These are phyloP conservation scores for Taphrina deformans DNA, from an alignment of 1,139 yeast species.

Conservation along the genomic window DNA sequence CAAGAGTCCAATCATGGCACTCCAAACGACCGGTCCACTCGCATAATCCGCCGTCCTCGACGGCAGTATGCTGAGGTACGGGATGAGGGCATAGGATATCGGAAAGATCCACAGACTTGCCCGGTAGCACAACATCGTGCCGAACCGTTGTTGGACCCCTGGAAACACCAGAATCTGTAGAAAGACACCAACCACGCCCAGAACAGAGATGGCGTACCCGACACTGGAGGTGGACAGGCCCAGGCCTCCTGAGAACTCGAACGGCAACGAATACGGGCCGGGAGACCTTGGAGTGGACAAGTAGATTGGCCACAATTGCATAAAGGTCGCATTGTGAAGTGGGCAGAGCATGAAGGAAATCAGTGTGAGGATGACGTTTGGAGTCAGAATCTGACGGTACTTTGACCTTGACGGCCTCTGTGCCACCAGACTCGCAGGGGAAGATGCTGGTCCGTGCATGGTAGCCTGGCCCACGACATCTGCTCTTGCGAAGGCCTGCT, in stretches of 20 bases:
- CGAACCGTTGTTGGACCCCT: neutral
- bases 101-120: conserved; percentile 15
- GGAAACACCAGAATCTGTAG: conserved; percentile 24
- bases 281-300: conserved; percentile 4
- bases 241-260: conserved; percentile 25
- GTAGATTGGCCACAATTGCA: conserved; percentile 15
- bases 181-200: conserved; percentile 11
- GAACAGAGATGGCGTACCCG: conserved; percentile 19
- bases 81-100: neutral
- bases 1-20: conserved; percentile 5
- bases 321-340: conserved; percentile 9
- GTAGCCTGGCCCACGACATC: neutral
- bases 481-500: neutral
- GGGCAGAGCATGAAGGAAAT: conserved; percentile 11
- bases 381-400: conserved; percentile 5
- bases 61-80: conserved; percentile 16
- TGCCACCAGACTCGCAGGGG: neutral
- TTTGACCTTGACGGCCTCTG: neutral
- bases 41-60: neutral
- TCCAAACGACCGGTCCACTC: neutral
- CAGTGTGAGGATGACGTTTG: conserved; percentile 6
- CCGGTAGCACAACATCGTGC: conserved; percentile 18
- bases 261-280: neutral
- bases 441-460: neutral
- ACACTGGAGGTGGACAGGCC: conserved; percentile 22